Conservation (phyloP, 2,329 filamentous ascomycete genomes). For the Microdochium trichocladiopsis region DNA sequence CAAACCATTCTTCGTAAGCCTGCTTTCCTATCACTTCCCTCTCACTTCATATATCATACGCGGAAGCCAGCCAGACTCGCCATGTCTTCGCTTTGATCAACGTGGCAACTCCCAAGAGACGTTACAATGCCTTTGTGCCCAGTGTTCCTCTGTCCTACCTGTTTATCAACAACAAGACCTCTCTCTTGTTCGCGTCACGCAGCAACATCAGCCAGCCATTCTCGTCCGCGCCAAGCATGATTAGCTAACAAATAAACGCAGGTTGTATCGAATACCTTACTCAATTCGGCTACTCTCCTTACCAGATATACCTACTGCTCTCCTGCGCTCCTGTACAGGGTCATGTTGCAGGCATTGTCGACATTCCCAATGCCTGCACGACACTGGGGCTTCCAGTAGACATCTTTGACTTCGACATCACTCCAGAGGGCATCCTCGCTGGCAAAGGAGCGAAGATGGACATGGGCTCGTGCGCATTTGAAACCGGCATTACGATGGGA, state of each 20-base stretch:
- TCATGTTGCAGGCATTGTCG: constrained; percentile 82
- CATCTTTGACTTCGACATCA: constrained; percentile 92
- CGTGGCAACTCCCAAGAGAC: too few relatives aligned
- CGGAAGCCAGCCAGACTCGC: neutral
- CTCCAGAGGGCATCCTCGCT: constrained; percentile 33
- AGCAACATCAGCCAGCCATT: too few relatives aligned
- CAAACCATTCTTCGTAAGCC: constrained; percentile 64
- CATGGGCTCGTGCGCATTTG: constrained; percentile 66
- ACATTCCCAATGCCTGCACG: constrained; percentile 87
- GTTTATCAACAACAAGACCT: too few relatives aligned
- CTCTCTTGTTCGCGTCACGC: too few relatives aligned
- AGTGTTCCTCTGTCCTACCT: too few relatives aligned
- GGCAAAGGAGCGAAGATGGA: constrained; percentile 31
- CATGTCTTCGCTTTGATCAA: neutral
- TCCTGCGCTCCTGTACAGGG: constrained; percentile 84
- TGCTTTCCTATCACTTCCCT: constrained; percentile 2
- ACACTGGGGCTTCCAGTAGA: constrained; percentile 85
- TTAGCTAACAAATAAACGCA: constrained; percentile 6
- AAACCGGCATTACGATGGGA: constrained; percentile 36
- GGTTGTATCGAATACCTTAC: constrained; percentile 73
- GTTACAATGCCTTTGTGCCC: too few relatives aligned
- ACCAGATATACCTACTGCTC: constrained; percentile 81
- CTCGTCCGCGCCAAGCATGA: too few relatives aligned
- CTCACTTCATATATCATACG: neutral
- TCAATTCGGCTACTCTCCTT: constrained; percentile 61